phyloP scores from a whole-genome alignment of 352 stramenopile species.

The Phytophthora agathidicida region DNA sequence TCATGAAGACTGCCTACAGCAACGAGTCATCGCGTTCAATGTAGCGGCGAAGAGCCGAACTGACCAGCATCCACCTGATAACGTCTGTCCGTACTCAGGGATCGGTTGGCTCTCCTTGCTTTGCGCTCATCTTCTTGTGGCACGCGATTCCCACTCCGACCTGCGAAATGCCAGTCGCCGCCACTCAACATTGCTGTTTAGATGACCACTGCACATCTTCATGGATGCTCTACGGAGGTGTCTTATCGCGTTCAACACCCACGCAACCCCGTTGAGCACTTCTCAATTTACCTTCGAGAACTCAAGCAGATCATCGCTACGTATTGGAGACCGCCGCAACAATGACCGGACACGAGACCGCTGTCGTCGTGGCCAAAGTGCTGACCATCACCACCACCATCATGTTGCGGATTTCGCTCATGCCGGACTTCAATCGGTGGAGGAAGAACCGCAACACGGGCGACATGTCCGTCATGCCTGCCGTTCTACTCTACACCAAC shows the following conservation, averaged over 20 bases:
- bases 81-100: background rate
- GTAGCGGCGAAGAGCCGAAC: background rate
- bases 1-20: slow-evolving; percentile 27
- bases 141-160: slow-evolving; percentile 7
- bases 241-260: background rate
- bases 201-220: slow-evolving; percentile 31
- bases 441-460: slow-evolving; percentile 33
- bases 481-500: slow-evolving; percentile 35
- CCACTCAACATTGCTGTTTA: slow-evolving; percentile 13
- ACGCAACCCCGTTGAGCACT: slow-evolving; percentile 4
- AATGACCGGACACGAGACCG: slow-evolving; percentile 27
- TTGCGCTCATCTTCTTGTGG: slow-evolving; percentile 24
- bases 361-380: slow-evolving; percentile 27
- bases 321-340: background rate
- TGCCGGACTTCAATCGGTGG: slow-evolving; percentile 45
- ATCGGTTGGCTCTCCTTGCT: slow-evolving; percentile 9
- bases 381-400: slow-evolving; percentile 34
- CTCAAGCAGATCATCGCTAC: background rate
- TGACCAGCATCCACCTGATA: slow-evolving; percentile 6
- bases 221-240: background rate
- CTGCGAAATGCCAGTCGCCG: slow-evolving; percentile 15
- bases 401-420: slow-evolving; percentile 33
- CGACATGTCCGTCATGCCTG: slow-evolving; percentile 40
- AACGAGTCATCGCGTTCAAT: background rate
- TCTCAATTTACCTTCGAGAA: slow-evolving; percentile 10